These are phyloP conservation scores for Cunninghamia lanceolata DNA, from an alignment of 75 land plant species.

Conservation along the genomic window DNA sequence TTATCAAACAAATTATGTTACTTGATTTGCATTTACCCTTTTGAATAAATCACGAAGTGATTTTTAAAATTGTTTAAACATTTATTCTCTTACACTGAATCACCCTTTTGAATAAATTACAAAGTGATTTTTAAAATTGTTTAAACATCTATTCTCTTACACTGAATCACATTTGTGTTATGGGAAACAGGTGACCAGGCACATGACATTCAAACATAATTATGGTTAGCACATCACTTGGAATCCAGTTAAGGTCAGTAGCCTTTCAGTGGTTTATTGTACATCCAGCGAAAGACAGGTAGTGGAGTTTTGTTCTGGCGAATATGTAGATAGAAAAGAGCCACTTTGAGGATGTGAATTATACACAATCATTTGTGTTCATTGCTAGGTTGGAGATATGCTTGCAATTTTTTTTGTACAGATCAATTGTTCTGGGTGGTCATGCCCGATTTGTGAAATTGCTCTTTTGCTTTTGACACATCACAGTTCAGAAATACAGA, in stretches of 20 bases:
- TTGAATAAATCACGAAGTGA: background rate
- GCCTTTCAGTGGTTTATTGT: background rate
- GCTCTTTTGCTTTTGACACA: background rate
- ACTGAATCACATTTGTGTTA: background rate
- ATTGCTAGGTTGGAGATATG: background rate
- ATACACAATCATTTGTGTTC: background rate
- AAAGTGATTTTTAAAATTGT: background rate
- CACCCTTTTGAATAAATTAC: no score
- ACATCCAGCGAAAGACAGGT: background rate
- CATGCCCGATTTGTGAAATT: background rate
- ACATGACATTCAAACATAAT: background rate
- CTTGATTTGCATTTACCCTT: background rate
- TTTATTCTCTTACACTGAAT: background rate
- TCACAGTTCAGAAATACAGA: background rate
- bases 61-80: background rate
- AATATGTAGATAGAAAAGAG: constrained; percentile 1
- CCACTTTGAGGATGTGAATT: background rate
- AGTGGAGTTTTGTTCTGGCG: constrained; percentile 4
- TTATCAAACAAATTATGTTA: background rate
- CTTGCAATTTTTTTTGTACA: background rate
- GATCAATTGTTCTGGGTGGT: background rate
- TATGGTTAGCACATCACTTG: background rate
- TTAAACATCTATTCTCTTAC: background rate
- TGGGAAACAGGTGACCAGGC: background rate
- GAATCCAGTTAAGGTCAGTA: background rate